A percentile compares a stretch with the other conserved stretches of the same genome.
Evolutionary conservation across 2,329 filamentous ascomycete genomes (phyloP).

Genomic region (Grosmannia serpens): DNA sequence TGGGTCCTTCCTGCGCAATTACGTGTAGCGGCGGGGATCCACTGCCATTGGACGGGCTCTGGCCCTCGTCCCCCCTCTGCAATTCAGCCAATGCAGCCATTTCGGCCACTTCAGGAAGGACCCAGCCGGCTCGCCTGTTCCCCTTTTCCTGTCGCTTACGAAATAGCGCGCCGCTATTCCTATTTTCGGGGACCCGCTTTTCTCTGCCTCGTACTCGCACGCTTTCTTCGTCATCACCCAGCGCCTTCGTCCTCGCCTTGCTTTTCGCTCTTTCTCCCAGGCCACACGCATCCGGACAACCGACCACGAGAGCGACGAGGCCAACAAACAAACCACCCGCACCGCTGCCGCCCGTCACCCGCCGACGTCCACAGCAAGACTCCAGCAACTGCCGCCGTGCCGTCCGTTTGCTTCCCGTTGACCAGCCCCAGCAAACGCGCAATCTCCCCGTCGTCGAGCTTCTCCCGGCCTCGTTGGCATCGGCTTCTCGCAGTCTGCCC

Average conservation of each 20-base stretch:
- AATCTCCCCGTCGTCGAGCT: not conserved
- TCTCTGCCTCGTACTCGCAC: not conserved
- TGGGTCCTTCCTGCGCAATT: too few species aligned
- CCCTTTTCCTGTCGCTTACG: not conserved
- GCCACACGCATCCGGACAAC: not conserved
- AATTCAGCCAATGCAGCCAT: too few species aligned
- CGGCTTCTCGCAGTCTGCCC: not conserved
- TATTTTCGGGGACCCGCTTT: not conserved
- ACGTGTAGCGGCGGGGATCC: too few species aligned
- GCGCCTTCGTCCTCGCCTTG: not conserved
- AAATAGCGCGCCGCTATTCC: not conserved
- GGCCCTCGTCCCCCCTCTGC: too few species aligned
- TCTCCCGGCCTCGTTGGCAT: not conserved
- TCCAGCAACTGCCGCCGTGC: not conserved
- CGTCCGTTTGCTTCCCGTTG: not conserved
- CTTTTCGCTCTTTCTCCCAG: not conserved
- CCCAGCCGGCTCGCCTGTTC: not conserved
- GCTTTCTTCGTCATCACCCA: not conserved
- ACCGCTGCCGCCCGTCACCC: not conserved
- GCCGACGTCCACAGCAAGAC: not conserved
- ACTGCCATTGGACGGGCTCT: too few species aligned
- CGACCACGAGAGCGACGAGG: not conserved
- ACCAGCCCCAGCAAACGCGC: not conserved
- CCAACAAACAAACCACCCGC: not conserved
- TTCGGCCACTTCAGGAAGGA: not conserved